A percentile compares a stretch with the other conserved stretches of the same genome.
Conservation (phyloP, 176 grass and related monocot genomes). For the Eleusine indica region DNA sequence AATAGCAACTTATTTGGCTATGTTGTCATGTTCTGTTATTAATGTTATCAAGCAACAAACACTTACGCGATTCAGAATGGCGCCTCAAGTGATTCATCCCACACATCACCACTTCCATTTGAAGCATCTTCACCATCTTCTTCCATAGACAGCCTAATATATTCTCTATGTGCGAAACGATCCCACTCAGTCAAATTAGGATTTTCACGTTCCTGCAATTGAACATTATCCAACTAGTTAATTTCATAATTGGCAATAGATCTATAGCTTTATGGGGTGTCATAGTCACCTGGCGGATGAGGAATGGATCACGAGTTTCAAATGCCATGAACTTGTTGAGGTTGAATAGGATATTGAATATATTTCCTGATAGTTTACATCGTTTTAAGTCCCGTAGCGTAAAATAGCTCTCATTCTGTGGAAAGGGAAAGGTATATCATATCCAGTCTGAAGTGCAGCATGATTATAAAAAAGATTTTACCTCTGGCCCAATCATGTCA, state of each 20-base stretch:
- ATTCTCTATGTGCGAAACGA: slow-evolving; percentile 95
- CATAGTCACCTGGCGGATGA: slow-evolving; percentile 89
- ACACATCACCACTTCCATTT: slow-evolving; percentile 99
- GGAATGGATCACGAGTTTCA: slow-evolving; percentile 97
- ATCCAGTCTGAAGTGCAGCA: slow-evolving; percentile 13
- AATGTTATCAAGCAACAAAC: slow-evolving; percentile 11
- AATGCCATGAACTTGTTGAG: slow-evolving; percentile 99
- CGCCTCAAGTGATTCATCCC: slow-evolving; percentile 97
- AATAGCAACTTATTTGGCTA: slow-evolving; percentile 11
- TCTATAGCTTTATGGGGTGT: slow-evolving; percentile 26
- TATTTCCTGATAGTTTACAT: slow-evolving; percentile 97
- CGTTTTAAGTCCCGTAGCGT: slow-evolving; percentile 79
- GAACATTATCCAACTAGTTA: slow-evolving; percentile 30
- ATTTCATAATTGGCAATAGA: slow-evolving; percentile 13
- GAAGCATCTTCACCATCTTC: slow-evolving; percentile 99
- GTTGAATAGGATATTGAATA: slow-evolving; percentile 99
- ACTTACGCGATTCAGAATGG: slow-evolving; percentile 88
- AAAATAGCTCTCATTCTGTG: slow-evolving; percentile 88
- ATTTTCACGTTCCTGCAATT: slow-evolving; percentile 88
- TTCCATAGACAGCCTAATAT: slow-evolving; percentile 99
- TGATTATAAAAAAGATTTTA: slow-evolving; percentile 44
- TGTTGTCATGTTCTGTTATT: neutral
- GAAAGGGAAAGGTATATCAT: slow-evolving; percentile 48
- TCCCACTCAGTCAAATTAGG: slow-evolving; percentile 98
- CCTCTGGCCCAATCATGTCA: slow-evolving; percentile 99